Evolutionary conservation across 1,284 basidiomycete genomes (phyloP), one percentile per base, ranked within the genome.

Genomic region (Volvariella volvacea): DNA sequence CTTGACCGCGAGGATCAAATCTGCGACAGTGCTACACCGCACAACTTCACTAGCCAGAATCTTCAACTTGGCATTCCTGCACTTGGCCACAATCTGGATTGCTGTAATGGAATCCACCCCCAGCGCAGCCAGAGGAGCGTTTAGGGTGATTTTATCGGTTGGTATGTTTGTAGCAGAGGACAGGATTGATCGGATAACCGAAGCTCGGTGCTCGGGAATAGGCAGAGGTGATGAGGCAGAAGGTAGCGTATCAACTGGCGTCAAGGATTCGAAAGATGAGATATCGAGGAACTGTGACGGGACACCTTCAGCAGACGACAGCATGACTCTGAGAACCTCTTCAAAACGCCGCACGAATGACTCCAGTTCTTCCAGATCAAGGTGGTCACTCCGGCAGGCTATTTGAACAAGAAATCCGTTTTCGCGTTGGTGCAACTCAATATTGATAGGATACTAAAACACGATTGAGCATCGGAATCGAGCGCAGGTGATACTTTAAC

Each of bases 31-130:
- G 33, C 52, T 52, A 42, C 71, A 69, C 28, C 54, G 62, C 32
- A 70, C 54, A n/a, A 75, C 61, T 37, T 74, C 68, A 25, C 60
- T 65, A 2, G 66, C 63, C 16, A 52, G 54, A 14, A 74, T 42
- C 6, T 47, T 48, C 25, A 73, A 46, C 1, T 71, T 71, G 8
- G 54, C 59, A 39, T 57, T 56, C 31, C 67, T 64, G 44, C 62
- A 65, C 42, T 60, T 66, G 17, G 69, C 61, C 6, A 65, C 62
- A 15, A 76, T 58, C 46, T 69, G 68, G 36, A 76, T 72, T 15
- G 74, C 71, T 21, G 68, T 71, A 43, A 76, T 76, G 1, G 74
- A 76, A 50, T 76, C 74, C n/a, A 76, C 60, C 7, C 74, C 74
- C 4, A 76, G 54, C 4, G 70, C 59, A 9, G 60, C 59, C 9